These are phyloP conservation scores for Blastomyces percursus DNA, from an alignment of 2,329 filamentous ascomycete species.

Conservation along the genomic window DNA sequence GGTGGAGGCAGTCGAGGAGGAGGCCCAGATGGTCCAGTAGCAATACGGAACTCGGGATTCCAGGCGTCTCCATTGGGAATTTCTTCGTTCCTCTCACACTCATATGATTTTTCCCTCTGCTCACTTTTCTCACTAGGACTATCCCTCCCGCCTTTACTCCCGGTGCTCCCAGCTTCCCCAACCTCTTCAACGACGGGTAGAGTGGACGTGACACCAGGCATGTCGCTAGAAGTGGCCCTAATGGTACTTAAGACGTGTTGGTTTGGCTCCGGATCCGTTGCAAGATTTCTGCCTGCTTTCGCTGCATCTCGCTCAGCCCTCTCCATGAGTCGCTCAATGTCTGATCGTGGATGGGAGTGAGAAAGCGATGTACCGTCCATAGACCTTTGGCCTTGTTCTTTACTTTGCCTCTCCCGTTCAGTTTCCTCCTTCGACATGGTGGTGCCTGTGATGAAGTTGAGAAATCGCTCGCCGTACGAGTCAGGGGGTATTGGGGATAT, in stretches of 20 bases:
- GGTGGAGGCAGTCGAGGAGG: slow-evolving; percentile 11
- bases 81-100: slow-evolving; percentile 1
- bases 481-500: slow-evolving; percentile 88
- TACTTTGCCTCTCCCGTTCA: slow-evolving; percentile 38
- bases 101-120: slow-evolving; percentile 4
- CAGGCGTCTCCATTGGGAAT: slow-evolving; percentile 5
- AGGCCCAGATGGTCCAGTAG: slow-evolving; percentile 8
- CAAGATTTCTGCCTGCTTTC: slow-evolving; percentile 25
- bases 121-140: background rate
- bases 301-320: slow-evolving; percentile 50
- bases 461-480: slow-evolving; percentile 85
- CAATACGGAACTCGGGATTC: slow-evolving; percentile 11
- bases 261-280: slow-evolving; percentile 47
- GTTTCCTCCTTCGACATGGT: slow-evolving; percentile 86
- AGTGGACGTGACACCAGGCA: slow-evolving; percentile 44
- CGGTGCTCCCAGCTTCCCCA: slow-evolving; percentile 57
- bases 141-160: slow-evolving; percentile 11
- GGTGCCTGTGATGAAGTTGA: slow-evolving; percentile 80
- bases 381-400: slow-evolving; percentile 21
- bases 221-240: slow-evolving; percentile 47
- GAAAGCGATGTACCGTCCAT: slow-evolving; percentile 20
- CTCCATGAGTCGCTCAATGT: slow-evolving; percentile 46
- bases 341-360: slow-evolving; percentile 22
- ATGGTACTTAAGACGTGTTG: slow-evolving; percentile 50
- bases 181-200: slow-evolving; percentile 84